Evolutionary conservation across 1,284 basidiomycete species (phyloP).

Genomic region (Ganoderma leucocontextum): DNA sequence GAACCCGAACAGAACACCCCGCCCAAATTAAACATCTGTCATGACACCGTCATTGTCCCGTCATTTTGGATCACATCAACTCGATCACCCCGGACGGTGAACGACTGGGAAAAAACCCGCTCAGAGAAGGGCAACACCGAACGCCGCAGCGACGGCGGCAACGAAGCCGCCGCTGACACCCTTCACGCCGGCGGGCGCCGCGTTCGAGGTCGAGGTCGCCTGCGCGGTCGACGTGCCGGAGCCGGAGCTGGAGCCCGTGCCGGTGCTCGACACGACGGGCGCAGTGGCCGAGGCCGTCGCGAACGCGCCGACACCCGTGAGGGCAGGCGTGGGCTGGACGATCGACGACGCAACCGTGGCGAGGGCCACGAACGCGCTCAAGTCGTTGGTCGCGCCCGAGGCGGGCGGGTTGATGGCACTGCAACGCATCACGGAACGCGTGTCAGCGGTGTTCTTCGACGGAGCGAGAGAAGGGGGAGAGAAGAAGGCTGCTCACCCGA

Average conservation of each 20-base stretch:
- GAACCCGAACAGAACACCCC: not conserved
- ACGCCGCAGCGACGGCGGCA: slow-evolving; percentile 31
- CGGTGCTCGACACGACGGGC: slow-evolving; percentile 16
- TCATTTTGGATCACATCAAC: not conserved
- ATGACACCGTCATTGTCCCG: slow-evolving; percentile 5
- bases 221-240: not conserved
- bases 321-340: slow-evolving; percentile 39
- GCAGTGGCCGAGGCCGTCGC: slow-evolving; percentile 51
- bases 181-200: slow-evolving; percentile 19
- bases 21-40: slow-evolving; percentile 1
- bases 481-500: slow-evolving; percentile 40
- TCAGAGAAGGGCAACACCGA: slow-evolving; percentile 34
- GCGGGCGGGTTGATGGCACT: slow-evolving; percentile 64
- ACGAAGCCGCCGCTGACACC: slow-evolving; percentile 26
- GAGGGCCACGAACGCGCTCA: slow-evolving; percentile 49
- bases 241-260: slow-evolving; percentile 23
- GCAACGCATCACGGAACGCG: not conserved
- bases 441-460: not conserved
- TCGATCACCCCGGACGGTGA: not conserved
- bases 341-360: slow-evolving; percentile 43
- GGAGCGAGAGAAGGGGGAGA: not conserved
- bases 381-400: slow-evolving; percentile 55
- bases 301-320: slow-evolving; percentile 54
- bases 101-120: not conserved
- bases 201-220: slow-evolving; percentile 6